phyloP scores from a whole-genome alignment of 441 rosid species.

The Bocquillonia castaneifolia region DNA sequence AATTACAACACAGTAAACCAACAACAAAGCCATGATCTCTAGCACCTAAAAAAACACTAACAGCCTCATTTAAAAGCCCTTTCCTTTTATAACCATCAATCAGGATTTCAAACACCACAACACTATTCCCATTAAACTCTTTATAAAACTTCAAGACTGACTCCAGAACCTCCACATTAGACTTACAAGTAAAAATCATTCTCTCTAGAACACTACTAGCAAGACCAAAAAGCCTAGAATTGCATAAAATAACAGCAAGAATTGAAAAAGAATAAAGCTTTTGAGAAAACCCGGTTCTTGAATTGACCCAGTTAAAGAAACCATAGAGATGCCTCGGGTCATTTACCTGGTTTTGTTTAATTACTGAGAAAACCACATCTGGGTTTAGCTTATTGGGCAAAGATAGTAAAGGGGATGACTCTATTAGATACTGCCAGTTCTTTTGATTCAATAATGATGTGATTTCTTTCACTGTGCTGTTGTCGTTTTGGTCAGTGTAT shows the following conservation, averaged over 20 bases:
- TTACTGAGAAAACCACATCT: slow-evolving; percentile 57
- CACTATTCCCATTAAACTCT: slow-evolving; percentile 30
- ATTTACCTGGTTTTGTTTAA: slow-evolving; percentile 37
- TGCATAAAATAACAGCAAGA: slow-evolving; percentile 50
- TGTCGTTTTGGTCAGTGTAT: slow-evolving; percentile 17
- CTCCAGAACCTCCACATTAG: slow-evolving; percentile 41
- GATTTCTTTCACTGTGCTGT: slow-evolving; percentile 43
- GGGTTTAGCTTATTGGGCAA: slow-evolving; percentile 37
- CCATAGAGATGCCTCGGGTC: slow-evolving; percentile 52
- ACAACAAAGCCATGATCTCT: slow-evolving; percentile 36
- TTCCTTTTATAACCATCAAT: slow-evolving; percentile 50
- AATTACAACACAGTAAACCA: slow-evolving; percentile 46
- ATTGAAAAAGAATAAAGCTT: slow-evolving; percentile 49
- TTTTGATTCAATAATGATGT: slow-evolving; percentile 35
- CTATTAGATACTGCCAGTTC: slow-evolving; percentile 47
- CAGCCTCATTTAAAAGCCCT: slow-evolving; percentile 51
- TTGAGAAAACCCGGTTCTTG: slow-evolving; percentile 34
- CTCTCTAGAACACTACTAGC: slow-evolving; percentile 39
- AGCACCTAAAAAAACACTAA: slow-evolving; percentile 35
- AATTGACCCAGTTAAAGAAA: slow-evolving; percentile 60
- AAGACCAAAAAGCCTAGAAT: slow-evolving; percentile 34
- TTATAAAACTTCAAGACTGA: slow-evolving; percentile 39
- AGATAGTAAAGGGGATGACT: slow-evolving; percentile 30
- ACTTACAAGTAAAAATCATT: slow-evolving; percentile 42
- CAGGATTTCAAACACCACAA: slow-evolving; percentile 43